Conservation (phyloP, 2,329 filamentous ascomycete genomes). For the Aspergillus uvarum region DNA sequence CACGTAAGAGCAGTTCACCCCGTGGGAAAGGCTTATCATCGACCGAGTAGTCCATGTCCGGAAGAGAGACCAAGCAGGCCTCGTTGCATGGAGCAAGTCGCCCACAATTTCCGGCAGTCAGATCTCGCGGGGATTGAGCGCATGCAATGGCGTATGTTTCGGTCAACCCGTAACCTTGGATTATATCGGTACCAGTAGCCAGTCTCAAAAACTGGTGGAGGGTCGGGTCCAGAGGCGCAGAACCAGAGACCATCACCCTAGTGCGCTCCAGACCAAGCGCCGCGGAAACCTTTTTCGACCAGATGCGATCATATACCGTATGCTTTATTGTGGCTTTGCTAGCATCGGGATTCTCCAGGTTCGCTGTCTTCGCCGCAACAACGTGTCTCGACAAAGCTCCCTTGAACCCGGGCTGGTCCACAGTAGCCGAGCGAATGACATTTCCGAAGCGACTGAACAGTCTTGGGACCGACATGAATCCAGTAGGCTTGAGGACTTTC, state of each 20-base stretch:
- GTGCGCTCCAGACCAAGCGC: conserved; percentile 76
- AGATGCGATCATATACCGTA: conserved; percentile 65
- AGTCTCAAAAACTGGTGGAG: conserved; percentile 87
- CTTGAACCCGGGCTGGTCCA: conserved; percentile 75
- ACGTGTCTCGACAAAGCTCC: conserved; percentile 79
- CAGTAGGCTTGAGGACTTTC: conserved; percentile 79
- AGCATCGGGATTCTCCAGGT: conserved; percentile 66
- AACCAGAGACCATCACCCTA: conserved; percentile 77
- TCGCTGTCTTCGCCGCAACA: conserved; percentile 75
- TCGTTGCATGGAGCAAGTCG: conserved; percentile 67
- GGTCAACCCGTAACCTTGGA: conserved; percentile 90
- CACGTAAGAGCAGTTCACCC: conserved; percentile 83
- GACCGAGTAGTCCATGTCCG: conserved; percentile 89
- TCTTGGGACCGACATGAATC: conserved; percentile 84
- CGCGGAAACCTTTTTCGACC: conserved; percentile 82
- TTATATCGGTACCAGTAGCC: conserved; percentile 73
- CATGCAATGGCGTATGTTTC: conserved; percentile 82
- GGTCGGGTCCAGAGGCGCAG: conserved; percentile 83
- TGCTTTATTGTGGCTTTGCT: conserved; percentile 68
- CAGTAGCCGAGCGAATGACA: conserved; percentile 74
- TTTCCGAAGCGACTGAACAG: conserved; percentile 88
- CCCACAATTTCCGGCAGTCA: conserved; percentile 78
- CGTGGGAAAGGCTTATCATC: conserved; percentile 87
- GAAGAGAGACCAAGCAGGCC: conserved; percentile 78
- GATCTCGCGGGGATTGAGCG: conserved; percentile 69